Conservation (phyloP, 495 filamentous ascomycete genomes). For the Penicillium cataractarum region DNA sequence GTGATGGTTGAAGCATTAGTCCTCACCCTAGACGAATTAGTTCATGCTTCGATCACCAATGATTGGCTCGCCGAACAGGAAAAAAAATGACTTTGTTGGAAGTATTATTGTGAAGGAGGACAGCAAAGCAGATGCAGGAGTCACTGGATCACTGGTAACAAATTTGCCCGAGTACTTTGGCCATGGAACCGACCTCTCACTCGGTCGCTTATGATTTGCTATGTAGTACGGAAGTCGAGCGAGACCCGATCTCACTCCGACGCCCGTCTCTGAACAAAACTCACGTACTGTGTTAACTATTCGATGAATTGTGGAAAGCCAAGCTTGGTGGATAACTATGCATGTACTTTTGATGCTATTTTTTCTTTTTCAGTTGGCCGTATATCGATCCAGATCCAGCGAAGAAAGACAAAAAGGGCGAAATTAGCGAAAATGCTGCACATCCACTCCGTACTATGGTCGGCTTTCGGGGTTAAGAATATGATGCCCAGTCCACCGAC, state of each 20-base stretch:
- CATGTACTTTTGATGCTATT: not conserved
- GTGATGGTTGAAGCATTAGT: constrained; percentile 30
- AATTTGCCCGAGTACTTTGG: not conserved
- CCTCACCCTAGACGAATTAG: constrained; percentile 11
- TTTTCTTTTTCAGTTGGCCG: not conserved
- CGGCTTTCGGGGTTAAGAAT: constrained; percentile 5
- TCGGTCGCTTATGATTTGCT: not conserved
- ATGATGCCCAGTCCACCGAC: not conserved
- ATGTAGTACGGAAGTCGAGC: not conserved
- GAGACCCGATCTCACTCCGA: not conserved
- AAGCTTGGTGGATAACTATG: not conserved
- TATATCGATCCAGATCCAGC: not conserved
- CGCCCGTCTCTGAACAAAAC: not conserved
- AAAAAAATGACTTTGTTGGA: constrained; percentile 4
- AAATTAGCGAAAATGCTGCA: not conserved
- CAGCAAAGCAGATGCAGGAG: not conserved
- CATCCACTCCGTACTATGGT: not conserved
- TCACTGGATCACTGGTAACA: no score
- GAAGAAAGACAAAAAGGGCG: not conserved
- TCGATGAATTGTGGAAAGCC: not conserved
- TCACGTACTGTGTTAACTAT: not conserved
- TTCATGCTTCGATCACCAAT: constrained; percentile 14
- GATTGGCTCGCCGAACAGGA: constrained; percentile 15
- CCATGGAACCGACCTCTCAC: not conserved
- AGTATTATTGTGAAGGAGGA: not conserved